These are phyloP conservation scores for Pythium pyrilobum DNA, from an alignment of 352 stramenopile species.

Conservation along the genomic window DNA sequence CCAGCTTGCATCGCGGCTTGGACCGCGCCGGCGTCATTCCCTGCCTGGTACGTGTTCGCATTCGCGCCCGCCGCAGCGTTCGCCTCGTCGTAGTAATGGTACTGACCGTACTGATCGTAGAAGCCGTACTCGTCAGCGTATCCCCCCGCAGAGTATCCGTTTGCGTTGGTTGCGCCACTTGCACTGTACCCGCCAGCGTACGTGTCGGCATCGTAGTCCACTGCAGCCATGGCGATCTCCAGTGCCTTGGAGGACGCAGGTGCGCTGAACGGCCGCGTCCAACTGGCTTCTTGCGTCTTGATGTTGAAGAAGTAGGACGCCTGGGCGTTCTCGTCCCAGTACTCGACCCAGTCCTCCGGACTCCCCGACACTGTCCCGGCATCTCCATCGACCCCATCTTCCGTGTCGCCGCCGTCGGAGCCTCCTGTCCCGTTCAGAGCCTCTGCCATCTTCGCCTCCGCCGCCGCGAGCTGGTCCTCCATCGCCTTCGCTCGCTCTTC, in stretches of 20 bases:
- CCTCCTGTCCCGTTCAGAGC: constrained; percentile 18
- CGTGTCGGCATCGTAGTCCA: constrained; percentile 34
- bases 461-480: constrained; percentile 51
- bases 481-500: constrained; percentile 47
- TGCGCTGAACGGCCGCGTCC: constrained; percentile 58
- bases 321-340: constrained; percentile 87
- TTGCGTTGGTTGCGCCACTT: constrained; percentile 19
- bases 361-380: constrained; percentile 4
- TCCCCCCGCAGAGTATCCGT: constrained; percentile 26
- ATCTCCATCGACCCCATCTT: constrained; percentile 4
- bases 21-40: constrained; percentile 8
- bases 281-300: constrained; percentile 81
- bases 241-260: constrained; percentile 25
- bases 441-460: constrained; percentile 50
- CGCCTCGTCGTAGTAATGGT: constrained; percentile 74
- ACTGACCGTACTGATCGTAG: constrained; percentile 76
- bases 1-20: constrained; percentile 23
- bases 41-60: constrained; percentile 17
- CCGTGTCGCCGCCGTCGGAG: constrained; percentile 10
- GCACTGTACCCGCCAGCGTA: constrained; percentile 7
- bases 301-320: constrained; percentile 90
- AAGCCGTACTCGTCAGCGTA: constrained; percentile 78
- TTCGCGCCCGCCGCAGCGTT: constrained; percentile 14
- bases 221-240: constrained; percentile 30
- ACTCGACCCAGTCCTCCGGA: constrained; percentile 82